phyloP scores from a whole-genome alignment of 306 rosid species.

The Gleditsia sinensis region DNA sequence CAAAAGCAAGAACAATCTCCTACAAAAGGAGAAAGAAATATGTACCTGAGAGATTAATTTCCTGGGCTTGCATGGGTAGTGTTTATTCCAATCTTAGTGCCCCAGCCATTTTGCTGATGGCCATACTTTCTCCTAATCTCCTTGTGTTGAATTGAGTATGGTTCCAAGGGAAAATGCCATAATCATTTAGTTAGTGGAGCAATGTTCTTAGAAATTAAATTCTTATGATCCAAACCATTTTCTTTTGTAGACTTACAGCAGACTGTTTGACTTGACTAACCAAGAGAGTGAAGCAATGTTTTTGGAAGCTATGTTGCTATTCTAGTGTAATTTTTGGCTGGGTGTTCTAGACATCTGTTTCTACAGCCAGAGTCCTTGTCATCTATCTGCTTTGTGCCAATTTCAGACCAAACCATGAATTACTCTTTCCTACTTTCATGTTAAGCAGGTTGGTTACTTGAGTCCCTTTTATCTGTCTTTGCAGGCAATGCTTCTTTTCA shows the following conservation, averaged over 20 bases:
- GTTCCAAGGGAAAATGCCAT: no score
- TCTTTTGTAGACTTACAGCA: no score
- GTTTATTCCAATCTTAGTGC: no score
- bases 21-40: background rate
- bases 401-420: background rate
- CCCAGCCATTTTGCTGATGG: no score
- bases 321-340: background rate
- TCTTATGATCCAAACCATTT: no score
- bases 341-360: background rate
- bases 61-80: no score
- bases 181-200: no score
- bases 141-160: no score
- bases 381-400: slow-evolving; percentile 7
- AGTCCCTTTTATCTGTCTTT: slow-evolving; percentile 30
- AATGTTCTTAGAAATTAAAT: no score
- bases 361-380: background rate
- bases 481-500: slow-evolving; percentile 86
- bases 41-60: no score
- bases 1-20: background rate
- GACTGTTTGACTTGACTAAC: no score
- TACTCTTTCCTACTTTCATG: slow-evolving; percentile 1
- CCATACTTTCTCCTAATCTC: no score
- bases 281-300: background rate
- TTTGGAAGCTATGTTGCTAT: background rate
- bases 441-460: slow-evolving; percentile 23